Percentiles rank a stretch among this genome's conserved stretches.
Conservation (phyloP, 2,329 filamentous ascomycete species). For the Fusarium coffeatum region DNA sequence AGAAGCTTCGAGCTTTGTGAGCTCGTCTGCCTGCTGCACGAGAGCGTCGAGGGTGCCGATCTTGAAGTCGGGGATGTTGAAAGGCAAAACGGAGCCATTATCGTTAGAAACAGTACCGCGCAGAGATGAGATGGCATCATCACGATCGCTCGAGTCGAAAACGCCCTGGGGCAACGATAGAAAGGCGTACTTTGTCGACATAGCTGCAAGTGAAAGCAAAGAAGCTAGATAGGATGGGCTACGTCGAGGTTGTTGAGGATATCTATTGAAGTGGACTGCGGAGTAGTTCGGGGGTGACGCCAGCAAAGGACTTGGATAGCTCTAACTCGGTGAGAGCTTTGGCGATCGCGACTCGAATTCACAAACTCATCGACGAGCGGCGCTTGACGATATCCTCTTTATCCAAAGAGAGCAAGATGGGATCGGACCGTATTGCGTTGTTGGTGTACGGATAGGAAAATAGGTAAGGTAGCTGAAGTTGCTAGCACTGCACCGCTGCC, state of each 20-base stretch:
- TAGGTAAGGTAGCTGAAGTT: slow-evolving; percentile 21
- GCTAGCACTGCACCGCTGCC: slow-evolving; percentile 18
- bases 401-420: background rate
- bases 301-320: slow-evolving; percentile 18
- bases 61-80: slow-evolving; percentile 93
- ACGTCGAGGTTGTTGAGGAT: slow-evolving; percentile 14
- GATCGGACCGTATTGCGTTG: slow-evolving; percentile 1
- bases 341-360: background rate
- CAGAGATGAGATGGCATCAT: slow-evolving; percentile 83
- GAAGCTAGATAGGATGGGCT: slow-evolving; percentile 8
- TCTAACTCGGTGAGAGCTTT: slow-evolving; percentile 19
- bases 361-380: slow-evolving; percentile 20
- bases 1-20: slow-evolving; percentile 84
- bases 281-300: slow-evolving; percentile 26
- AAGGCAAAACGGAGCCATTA: slow-evolving; percentile 79
- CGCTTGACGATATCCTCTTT: slow-evolving; percentile 6
- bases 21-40: slow-evolving; percentile 95
- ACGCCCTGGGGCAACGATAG: slow-evolving; percentile 91
- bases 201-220: slow-evolving; percentile 42
- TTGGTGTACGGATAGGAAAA: slow-evolving; percentile 2
- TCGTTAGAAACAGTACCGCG: slow-evolving; percentile 78
- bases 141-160: slow-evolving; percentile 80
- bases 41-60: slow-evolving; percentile 95
- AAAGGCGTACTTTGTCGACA: slow-evolving; percentile 79
- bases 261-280: slow-evolving; percentile 18